These are phyloP conservation scores for Penicillium aurantiogriseum DNA, from an alignment of 2,329 filamentous ascomycete genomes.

Conservation along the genomic window DNA sequence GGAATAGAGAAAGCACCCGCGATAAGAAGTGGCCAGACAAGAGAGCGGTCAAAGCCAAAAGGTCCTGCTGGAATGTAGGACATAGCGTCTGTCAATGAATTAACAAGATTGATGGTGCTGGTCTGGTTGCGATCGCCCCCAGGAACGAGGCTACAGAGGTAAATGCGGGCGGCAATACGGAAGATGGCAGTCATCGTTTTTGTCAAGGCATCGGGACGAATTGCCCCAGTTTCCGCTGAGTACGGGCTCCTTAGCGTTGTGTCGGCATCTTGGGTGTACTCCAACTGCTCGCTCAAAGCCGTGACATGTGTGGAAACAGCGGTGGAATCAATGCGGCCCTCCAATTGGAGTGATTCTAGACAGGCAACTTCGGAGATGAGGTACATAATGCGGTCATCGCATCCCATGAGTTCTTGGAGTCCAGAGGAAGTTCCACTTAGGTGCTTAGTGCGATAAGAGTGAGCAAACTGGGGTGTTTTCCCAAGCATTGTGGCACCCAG, in stretches of 20 bases:
- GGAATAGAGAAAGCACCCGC: constrained; percentile 75
- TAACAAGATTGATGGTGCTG: constrained; percentile 73
- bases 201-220: constrained; percentile 79
- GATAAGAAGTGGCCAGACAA: constrained; percentile 91
- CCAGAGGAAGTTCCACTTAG: constrained; percentile 66
- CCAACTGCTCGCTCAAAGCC: constrained; percentile 82
- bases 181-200: constrained; percentile 89
- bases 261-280: constrained; percentile 69
- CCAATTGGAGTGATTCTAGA: constrained; percentile 80
- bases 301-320: constrained; percentile 85
- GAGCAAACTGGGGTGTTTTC: constrained; percentile 79
- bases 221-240: constrained; percentile 61
- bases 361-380: constrained; percentile 96
- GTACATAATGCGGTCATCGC: constrained; percentile 96
- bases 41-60: constrained; percentile 80
- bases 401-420: constrained; percentile 91
- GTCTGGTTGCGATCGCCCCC: constrained; percentile 75
- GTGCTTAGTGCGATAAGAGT: constrained; percentile 95
- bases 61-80: constrained; percentile 78
- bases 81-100: constrained; percentile 73
- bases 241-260: constrained; percentile 60
- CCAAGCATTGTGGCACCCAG: constrained; percentile 91
- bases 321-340: constrained; percentile 76
- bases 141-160: constrained; percentile 92
- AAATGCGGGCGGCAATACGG: constrained; percentile 88